A percentile compares a stretch with the other conserved stretches of the same genome.
Conservation (phyloP, 1,284 basidiomycete species). For the Ganoderma meredithae region DNA sequence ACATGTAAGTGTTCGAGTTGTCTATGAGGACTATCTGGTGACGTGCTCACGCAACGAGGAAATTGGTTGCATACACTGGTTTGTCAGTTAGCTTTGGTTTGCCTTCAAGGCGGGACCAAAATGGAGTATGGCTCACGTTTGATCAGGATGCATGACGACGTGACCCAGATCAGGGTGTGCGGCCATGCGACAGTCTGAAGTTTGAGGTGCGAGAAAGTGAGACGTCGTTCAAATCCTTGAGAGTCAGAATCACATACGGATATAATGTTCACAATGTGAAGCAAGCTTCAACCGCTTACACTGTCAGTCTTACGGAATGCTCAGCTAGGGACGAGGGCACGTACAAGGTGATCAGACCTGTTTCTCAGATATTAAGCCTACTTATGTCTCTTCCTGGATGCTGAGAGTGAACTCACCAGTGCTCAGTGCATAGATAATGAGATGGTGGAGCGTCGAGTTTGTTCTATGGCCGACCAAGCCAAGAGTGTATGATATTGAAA, state of each 20-base stretch:
- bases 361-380: too few species aligned
- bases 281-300: background rate
- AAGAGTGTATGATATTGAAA: background rate
- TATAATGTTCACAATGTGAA: background rate
- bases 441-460: background rate
- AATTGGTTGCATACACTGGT: background rate
- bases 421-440: background rate
- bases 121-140: background rate
- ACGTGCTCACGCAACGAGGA: background rate
- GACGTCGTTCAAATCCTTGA: background rate
- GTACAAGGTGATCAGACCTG: background rate
- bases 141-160: background rate
- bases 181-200: background rate
- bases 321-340: too few species aligned
- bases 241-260: background rate
- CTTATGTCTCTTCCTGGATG: background rate
- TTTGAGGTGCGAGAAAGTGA: background rate
- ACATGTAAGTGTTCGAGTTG: background rate
- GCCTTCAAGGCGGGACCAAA: background rate
- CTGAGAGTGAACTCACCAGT: background rate
- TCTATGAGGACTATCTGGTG: background rate
- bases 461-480: background rate
- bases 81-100: too few species aligned
- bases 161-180: background rate
- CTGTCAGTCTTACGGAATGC: background rate